Percentiles rank a stretch among this genome's conserved stretches.
These are phyloP conservation scores for Trichoderma koningii DNA, from an alignment of 2,329 filamentous ascomycete genomes.

Conservation along the genomic window DNA sequence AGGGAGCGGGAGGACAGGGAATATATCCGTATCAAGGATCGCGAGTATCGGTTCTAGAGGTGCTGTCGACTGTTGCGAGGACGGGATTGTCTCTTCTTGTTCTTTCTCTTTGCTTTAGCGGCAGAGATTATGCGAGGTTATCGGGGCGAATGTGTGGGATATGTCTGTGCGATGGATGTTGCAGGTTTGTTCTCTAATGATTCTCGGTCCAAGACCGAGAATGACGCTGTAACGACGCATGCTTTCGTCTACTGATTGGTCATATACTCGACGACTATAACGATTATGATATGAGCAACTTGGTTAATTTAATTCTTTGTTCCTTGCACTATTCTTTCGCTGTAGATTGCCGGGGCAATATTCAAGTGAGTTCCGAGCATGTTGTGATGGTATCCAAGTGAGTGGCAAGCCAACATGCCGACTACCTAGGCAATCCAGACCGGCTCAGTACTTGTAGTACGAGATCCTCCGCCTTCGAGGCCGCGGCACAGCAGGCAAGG, in stretches of 20 bases:
- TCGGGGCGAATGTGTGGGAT: too few relatives aligned
- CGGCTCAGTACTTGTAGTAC: constrained; percentile 19
- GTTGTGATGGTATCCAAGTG: too few relatives aligned
- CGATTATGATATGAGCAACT: neutral
- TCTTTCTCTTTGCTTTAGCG: neutral
- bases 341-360: too few relatives aligned
- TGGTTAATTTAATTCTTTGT: neutral
- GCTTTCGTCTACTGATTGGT: neutral
- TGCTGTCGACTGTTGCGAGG: constrained; percentile 26
- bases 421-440: neutral
- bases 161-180: neutral
- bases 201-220: neutral
- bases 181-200: neutral
- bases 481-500: neutral
- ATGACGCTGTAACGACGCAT: constrained; percentile 5
- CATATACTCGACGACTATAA: neutral
- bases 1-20: constrained; percentile 32
- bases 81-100: neutral
- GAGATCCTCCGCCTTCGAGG: constrained; percentile 20
- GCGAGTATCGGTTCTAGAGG: constrained; percentile 29
- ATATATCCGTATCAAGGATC: constrained; percentile 32
- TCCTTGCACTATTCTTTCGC: too few relatives aligned
- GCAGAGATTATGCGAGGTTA: too few relatives aligned
- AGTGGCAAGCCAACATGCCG: neutral
- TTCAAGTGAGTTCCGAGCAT: too few relatives aligned